A percentile compares a stretch with the other conserved stretches of the same genome.
Evolutionary conservation across 225 moss, liverwort and hornwort genomes (phyloP).

Genomic region (Antitrichia curtipendula): DNA sequence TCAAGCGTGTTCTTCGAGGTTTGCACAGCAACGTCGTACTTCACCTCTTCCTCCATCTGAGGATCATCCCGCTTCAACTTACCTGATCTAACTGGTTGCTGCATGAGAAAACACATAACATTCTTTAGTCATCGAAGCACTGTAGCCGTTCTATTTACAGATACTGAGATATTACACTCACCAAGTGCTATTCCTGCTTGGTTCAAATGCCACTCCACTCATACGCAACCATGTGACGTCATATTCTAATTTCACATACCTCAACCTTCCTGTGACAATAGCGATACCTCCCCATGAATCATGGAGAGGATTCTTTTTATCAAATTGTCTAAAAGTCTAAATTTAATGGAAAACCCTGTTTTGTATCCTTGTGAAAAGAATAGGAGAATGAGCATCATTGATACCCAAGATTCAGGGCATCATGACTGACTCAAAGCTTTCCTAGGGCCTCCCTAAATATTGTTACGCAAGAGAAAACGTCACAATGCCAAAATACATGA

Average conservation of each 20-base stretch:
- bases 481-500: background rate
- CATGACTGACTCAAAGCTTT: background rate
- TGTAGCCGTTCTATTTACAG: background rate
- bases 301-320: background rate
- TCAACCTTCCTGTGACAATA: background rate
- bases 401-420: background rate
- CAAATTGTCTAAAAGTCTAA: background rate
- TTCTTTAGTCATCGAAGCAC: background rate
- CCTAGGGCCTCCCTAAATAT: background rate
- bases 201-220: background rate
- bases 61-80: conserved; percentile 13
- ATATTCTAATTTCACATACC: background rate
- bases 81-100: conserved; percentile 27
- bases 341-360: background rate
- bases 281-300: background rate
- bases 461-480: background rate
- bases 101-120: background rate
- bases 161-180: background rate
- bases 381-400: background rate
- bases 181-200: background rate
- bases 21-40: conserved; percentile 71
- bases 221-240: background rate
- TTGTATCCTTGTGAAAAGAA: background rate
- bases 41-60: conserved; percentile 19
- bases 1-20: conserved; percentile 87